Evolutionary conservation across 768 basidiomycete genomes (phyloP), one percentile per base, ranked within the genome.

Genomic region (Mycena vulgaris): DNA sequence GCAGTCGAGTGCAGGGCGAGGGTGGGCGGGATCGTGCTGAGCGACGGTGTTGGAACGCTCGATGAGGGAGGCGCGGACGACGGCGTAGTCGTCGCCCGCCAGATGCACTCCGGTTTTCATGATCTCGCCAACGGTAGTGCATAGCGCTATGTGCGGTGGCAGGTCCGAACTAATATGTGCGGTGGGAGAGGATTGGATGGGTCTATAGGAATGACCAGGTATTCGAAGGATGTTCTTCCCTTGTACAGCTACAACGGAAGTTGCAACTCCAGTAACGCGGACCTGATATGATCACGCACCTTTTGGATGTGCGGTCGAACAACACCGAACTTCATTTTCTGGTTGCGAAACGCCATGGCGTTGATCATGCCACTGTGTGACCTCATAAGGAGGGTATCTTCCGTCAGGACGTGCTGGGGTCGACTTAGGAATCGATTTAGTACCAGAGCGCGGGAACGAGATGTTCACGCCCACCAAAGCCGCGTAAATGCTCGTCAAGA

Each of bases 181-280:
- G 42, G 49, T 0, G 53, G 30, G 3, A 28, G 47, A 8, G 30
- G 5, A 31, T 27, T 37, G 3, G 31, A n/a, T n/a, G n/a, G 9
- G 16, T 55, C 59, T 25, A 53, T 16, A 40, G 59, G 59, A 14
- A 68, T 13, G 2, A 67, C 30, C 17, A 60, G 21, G 19, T 67
- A 62, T 39, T 68, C 66, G 33, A 68, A 68, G 25, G 58, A 39
- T 27, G 23, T 47, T 42, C 17, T 1, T 7, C 58, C 66, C 33
- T 68, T 25, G 23, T 61, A 68, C n/a, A 68, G 6, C 66, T 68
- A 33, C 3, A n/a, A 42, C 21, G 3, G 30, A 7, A 35, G 23
- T 9, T 57, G 5, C 4, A 59, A 13, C 9, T 9, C 16, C 30
- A 17, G 25, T 17, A 21, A 23, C 19, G 13, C 42, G 30, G 14